phyloP scores from a whole-genome alignment of 306 rosid species.

The Lathyrus oleraceus region DNA sequence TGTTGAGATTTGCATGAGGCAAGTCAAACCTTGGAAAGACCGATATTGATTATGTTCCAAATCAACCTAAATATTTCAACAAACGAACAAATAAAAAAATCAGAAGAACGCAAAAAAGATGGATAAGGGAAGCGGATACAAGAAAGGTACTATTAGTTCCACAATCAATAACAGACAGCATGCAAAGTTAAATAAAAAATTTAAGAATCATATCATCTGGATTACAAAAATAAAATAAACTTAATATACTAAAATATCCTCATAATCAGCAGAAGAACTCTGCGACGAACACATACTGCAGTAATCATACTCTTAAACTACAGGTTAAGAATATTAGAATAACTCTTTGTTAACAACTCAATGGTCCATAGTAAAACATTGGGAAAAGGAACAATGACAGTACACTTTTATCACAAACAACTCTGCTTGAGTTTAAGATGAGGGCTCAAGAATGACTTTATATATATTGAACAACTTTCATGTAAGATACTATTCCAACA shows the following conservation, averaged over 20 bases:
- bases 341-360: neutral
- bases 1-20: slow-evolving; percentile 96
- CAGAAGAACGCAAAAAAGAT: slow-evolving; percentile 25
- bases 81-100: slow-evolving; percentile 14
- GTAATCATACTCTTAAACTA: neutral
- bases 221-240: slow-evolving; percentile 1
- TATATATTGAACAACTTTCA: neutral
- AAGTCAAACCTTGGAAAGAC: slow-evolving; percentile 94
- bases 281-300: slow-evolving; percentile 10
- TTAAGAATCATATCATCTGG: neutral
- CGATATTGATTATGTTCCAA: slow-evolving; percentile 96
- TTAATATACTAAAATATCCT: neutral
- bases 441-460: neutral
- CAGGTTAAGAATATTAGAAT: slow-evolving; percentile 1
- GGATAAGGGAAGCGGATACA: neutral
- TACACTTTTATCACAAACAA: no score
- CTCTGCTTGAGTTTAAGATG: neutral
- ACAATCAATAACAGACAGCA: neutral
- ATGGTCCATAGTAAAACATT: neutral
- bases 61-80: slow-evolving; percentile 65
- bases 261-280: slow-evolving; percentile 2
- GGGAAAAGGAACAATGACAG: no score
- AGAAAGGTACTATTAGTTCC: slow-evolving; percentile 1
- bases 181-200: neutral
- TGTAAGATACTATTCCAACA: neutral